These are phyloP conservation scores for Globisporangium megalacanthum DNA, from an alignment of 352 stramenopile species.

Conservation along the genomic window DNA sequence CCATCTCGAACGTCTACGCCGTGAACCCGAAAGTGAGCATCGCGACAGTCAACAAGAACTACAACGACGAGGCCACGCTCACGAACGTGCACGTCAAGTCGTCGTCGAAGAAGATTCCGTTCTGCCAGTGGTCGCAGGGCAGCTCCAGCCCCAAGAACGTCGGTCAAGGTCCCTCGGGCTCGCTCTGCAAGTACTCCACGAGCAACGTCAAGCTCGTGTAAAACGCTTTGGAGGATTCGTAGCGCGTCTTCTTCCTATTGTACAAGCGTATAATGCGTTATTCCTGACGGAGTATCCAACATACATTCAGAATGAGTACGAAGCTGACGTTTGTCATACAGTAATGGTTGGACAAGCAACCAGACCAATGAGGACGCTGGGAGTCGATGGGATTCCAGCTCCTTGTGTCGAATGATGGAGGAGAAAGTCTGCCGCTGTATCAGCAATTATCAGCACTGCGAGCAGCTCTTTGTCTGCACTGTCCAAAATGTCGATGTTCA, in stretches of 20 bases:
- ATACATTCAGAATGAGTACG: too few relatives aligned
- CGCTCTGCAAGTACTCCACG: slow-evolving; percentile 12
- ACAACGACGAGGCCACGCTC: slow-evolving; percentile 17
- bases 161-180: slow-evolving; percentile 7
- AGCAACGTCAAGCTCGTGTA: slow-evolving; percentile 9
- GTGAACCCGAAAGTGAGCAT: slow-evolving; percentile 15
- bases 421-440: too few relatives aligned
- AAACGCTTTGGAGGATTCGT: too few relatives aligned
- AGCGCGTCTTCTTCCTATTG: too few relatives aligned
- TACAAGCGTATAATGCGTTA: too few relatives aligned
- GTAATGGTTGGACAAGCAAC: too few relatives aligned
- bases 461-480: slow-evolving; percentile 98
- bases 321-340: too few relatives aligned
- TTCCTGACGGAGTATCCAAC: too few relatives aligned
- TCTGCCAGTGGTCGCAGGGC: slow-evolving; percentile 15
- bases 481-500: slow-evolving; percentile 97
- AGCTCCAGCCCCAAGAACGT: slow-evolving; percentile 5
- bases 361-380: slow-evolving; percentile 31
- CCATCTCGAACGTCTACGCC: slow-evolving; percentile 23
- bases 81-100: slow-evolving; percentile 20
- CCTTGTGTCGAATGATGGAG: too few relatives aligned
- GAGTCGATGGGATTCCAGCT: too few relatives aligned
- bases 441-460: slow-evolving; percentile 98
- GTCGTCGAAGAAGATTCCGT: slow-evolving; percentile 1
- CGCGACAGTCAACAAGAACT: slow-evolving; percentile 29